Conservation (phyloP, 148 eudicot genomes). For the Vaccinium corymbosum region DNA sequence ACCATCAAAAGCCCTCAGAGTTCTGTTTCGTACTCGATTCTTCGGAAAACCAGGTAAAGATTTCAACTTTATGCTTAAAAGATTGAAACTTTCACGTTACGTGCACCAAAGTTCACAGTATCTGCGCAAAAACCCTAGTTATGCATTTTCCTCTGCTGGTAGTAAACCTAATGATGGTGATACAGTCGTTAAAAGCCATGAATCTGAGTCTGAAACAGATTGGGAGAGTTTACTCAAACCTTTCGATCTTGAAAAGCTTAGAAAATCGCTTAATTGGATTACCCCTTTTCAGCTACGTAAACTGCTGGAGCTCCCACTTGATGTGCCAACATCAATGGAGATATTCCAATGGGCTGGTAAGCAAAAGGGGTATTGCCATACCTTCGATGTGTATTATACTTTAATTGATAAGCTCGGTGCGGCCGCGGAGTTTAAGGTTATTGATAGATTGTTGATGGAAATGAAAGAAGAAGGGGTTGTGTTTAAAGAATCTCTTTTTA, state of each 20-base stretch:
- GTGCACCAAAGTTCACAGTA: constrained; percentile 26
- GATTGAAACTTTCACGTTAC: constrained; percentile 22
- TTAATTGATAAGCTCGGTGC: constrained; percentile 69
- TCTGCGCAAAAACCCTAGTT: constrained; percentile 19
- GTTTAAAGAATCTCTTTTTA: constrained; percentile 65
- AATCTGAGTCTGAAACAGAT: constrained; percentile 45
- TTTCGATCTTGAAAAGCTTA: constrained; percentile 69
- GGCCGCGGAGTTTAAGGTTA: constrained; percentile 55
- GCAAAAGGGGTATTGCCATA: constrained; percentile 70
- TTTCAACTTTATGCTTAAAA: constrained; percentile 42
- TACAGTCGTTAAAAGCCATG: constrained; percentile 5
- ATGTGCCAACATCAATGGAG: constrained; percentile 71
- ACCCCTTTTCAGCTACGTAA: constrained; percentile 71
- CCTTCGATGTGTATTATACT: constrained; percentile 77
- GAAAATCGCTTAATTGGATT: constrained; percentile 52
- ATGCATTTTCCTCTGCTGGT: constrained; percentile 30
- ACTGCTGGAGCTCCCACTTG: constrained; percentile 72
- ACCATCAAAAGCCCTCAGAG: background rate
- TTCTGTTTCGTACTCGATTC: background rate
- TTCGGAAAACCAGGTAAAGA: background rate
- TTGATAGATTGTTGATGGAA: constrained; percentile 64
- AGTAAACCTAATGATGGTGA: constrained; percentile 15
- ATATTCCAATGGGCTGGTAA: constrained; percentile 69
- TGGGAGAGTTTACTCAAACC: constrained; percentile 87
- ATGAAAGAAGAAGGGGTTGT: constrained; percentile 77